Conservation (phyloP, 768 basidiomycete genomes). For the Lactarius indigo region DNA sequence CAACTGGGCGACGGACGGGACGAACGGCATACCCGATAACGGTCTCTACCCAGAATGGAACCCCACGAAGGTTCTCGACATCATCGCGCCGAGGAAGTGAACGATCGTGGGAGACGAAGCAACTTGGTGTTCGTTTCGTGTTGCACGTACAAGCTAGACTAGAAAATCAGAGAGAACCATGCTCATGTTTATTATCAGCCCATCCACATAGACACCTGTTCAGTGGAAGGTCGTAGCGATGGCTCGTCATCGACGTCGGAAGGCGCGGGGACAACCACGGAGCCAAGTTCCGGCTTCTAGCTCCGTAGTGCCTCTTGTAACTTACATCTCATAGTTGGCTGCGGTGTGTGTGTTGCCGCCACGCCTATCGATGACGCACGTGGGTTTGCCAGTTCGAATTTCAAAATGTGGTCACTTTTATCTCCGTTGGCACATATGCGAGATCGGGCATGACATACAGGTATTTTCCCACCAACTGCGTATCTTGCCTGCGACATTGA, state of each 20-base stretch:
- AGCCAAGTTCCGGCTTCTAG: conserved; percentile 27
- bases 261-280: conserved; percentile 43
- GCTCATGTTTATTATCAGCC: background rate
- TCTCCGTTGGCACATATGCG: background rate
- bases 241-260: conserved; percentile 44
- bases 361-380: conserved; percentile 77
- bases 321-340: conserved; percentile 57
- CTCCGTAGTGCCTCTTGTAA: conserved; percentile 52
- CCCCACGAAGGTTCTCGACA: conserved; percentile 24
- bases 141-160: background rate
- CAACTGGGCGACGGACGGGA: conserved; percentile 13
- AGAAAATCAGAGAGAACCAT: background rate
- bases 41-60: conserved; percentile 26
- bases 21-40: conserved; percentile 21
- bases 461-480: too few species aligned
- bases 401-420: conserved; percentile 35
- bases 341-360: conserved; percentile 66
- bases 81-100: conserved; percentile 11
- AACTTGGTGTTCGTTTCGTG: too few species aligned
- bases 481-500: too few species aligned
- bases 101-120: background rate
- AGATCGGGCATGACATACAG: conserved; percentile 1
- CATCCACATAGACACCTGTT: background rate
- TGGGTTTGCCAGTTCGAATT: conserved; percentile 74
- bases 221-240: too few species aligned